A percentile compares a stretch with the other conserved stretches of the same genome.
phyloP scores from a whole-genome alignment of 1,139 yeast species.

The Geotrichum klebahnii region DNA sequence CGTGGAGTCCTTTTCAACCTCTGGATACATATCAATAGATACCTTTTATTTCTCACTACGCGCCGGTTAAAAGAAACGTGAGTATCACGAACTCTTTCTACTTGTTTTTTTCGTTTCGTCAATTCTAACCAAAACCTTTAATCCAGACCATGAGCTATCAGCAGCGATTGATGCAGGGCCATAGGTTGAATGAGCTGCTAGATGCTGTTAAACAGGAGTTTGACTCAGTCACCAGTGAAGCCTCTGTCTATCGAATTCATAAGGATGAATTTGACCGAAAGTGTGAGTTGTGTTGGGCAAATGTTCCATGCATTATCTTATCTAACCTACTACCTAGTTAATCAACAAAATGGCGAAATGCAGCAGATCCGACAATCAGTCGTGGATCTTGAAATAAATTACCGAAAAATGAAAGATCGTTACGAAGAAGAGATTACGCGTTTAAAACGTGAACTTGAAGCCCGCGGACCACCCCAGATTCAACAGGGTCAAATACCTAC shows the following conservation, averaged over 20 bases:
- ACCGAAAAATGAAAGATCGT: conserved; percentile 90
- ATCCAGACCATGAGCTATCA: conserved; percentile 24
- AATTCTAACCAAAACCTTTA: too few relatives aligned
- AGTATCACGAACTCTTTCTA: too few relatives aligned
- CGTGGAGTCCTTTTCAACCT: too few relatives aligned
- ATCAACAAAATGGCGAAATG: conserved; percentile 90
- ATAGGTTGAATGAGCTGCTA: conserved; percentile 66
- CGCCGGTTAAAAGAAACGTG: too few relatives aligned
- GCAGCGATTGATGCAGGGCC: conserved; percentile 33
- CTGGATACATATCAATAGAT: too few relatives aligned
- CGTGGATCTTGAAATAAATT: conserved; percentile 89
- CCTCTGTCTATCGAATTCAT: conserved; percentile 79
- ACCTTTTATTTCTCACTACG: too few relatives aligned
- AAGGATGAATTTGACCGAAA: conserved; percentile 91
- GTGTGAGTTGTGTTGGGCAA: too few relatives aligned
- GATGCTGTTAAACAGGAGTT: conserved; percentile 93
- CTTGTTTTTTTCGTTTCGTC: too few relatives aligned
- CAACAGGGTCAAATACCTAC: conserved; percentile 28
- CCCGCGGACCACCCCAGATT: too few relatives aligned
- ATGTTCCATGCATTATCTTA: not conserved
- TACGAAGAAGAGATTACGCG: conserved; percentile 90
- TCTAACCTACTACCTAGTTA: conserved; percentile 39
- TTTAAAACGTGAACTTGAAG: conserved; percentile 79
- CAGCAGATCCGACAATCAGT: conserved; percentile 92
- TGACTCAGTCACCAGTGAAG: conserved; percentile 80